Base-by-base conservation (phyloP, 495 filamentous ascomycete species). In the Schizothecium vesticola region DNA sequence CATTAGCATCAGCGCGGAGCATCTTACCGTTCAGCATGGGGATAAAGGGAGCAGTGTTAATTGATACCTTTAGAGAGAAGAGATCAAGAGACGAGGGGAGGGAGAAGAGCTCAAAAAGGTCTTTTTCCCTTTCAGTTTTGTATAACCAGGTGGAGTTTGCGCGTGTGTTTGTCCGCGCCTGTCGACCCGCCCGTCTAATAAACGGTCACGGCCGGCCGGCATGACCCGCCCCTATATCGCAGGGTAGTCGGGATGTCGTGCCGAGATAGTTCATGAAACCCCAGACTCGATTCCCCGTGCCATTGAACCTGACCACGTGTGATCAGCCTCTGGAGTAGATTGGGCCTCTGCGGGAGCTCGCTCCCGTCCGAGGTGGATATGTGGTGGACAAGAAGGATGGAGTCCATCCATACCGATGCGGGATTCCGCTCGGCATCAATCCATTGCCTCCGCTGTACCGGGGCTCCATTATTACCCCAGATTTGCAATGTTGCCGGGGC, bases 381-480 rank as follows among this genome's bases (percentile, higher is more conserved):
- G 7, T 51, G 43, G 43, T 51, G 43, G 43, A 51, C 43, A 51
- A 51, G 19, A 51, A n/a, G 43, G 43, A 51, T 51, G 16, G 43
- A 51, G 43, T 12, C 24, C 28, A 33, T 64, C 24, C 28, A 33
- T 64, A 61, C 56, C 22, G 61, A 69, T 64, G 55, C 26, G 56
- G 68, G 43, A 66, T 66, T 12, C 68, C 59, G 63, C 59, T 63
- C 62, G 68, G 66, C 36, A 65, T 59, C 31, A 36, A 36, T 29
- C 28, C 28, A 1, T 29, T 29, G 33, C 28, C 26, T 26, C 63
- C 64, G 51, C 16, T 24, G 36, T 36, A 19, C 65, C 56, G 29
- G 22, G 61, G 58, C 63, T 64, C 68, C 62, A 64, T 66, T 58
- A 63, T 66, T 23, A 29, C 63, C 43, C 63, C 63, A 1, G 33